Percentiles rank a stretch among this genome's conserved stretches.
Conservation (phyloP, 2,329 filamentous ascomycete species). For the Colletotrichum destructivum region DNA sequence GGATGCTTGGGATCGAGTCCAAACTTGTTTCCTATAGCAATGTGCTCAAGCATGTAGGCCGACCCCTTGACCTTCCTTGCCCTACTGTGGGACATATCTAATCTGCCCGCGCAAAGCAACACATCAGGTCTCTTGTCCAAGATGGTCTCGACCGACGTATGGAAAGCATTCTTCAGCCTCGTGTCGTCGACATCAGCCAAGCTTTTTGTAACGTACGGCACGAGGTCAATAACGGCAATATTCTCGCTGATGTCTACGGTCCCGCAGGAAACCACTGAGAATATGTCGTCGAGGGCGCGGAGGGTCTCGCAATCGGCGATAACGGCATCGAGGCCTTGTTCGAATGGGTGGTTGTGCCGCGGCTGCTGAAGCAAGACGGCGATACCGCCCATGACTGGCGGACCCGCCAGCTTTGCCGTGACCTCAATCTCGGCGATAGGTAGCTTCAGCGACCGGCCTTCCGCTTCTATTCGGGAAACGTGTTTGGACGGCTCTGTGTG, state of each 20-base stretch:
- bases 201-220: neutral
- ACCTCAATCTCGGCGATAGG: constrained; percentile 38
- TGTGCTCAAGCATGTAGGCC: neutral
- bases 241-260: neutral
- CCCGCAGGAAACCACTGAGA: constrained; percentile 31
- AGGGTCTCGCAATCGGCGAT: constrained; percentile 43
- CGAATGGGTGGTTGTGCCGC: constrained; percentile 42
- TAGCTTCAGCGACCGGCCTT: neutral
- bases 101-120: constrained; percentile 3
- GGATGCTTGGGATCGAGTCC: neutral
- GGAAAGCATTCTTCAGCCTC: neutral
- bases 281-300: constrained; percentile 30
- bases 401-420: constrained; percentile 40
- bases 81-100: neutral
- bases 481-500: neutral
- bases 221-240: neutral
- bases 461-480: neutral
- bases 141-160: neutral
- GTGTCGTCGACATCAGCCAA: neutral
- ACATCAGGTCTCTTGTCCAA: neutral
- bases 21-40: neutral
- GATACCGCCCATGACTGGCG: constrained; percentile 42
- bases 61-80: neutral
- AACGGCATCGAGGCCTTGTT: constrained; percentile 40
- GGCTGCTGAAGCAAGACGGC: constrained; percentile 43